Conservation (phyloP, 2,329 filamentous ascomycete genomes). For the Trichoderma sp. region DNA sequence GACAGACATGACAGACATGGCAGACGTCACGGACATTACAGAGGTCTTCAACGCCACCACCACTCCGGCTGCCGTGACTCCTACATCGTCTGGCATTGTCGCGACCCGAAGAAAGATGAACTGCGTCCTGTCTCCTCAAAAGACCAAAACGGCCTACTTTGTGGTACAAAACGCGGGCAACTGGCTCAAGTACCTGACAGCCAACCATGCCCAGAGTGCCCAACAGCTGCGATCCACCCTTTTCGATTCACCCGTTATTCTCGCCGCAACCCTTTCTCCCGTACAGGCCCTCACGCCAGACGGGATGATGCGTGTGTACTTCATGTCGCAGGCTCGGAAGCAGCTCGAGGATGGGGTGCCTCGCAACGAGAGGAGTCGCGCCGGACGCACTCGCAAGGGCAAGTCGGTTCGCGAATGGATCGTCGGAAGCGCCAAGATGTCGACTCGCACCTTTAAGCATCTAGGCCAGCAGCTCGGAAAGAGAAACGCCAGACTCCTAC, state of each 20-base stretch:
- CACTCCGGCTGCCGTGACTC: background rate
- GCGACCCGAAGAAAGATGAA: conserved; percentile 19
- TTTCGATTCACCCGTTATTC: conserved; percentile 25
- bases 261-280: conserved; percentile 17
- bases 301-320: conserved; percentile 26
- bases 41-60: too few relatives aligned
- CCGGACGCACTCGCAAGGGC: conserved; percentile 8
- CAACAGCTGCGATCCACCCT: conserved; percentile 13
- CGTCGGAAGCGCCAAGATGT: conserved; percentile 25
- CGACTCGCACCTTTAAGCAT: conserved; percentile 17
- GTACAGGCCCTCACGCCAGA: conserved; percentile 13
- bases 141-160: conserved; percentile 21
- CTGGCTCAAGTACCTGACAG: conserved; percentile 22
- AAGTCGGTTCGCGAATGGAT: conserved; percentile 21
- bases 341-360: background rate
- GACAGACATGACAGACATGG: too few relatives aligned
- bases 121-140: conserved; percentile 3
- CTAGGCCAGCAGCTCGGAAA: conserved; percentile 21
- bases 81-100: background rate
- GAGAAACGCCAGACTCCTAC: conserved; percentile 17
- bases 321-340: conserved; percentile 24
- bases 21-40: too few relatives aligned
- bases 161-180: conserved; percentile 19
- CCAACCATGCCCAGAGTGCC: background rate
- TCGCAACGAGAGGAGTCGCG: background rate